phyloP scores from a whole-genome alignment of 2,329 filamentous ascomycete species.

The Curvularia hawaiiensis region DNA sequence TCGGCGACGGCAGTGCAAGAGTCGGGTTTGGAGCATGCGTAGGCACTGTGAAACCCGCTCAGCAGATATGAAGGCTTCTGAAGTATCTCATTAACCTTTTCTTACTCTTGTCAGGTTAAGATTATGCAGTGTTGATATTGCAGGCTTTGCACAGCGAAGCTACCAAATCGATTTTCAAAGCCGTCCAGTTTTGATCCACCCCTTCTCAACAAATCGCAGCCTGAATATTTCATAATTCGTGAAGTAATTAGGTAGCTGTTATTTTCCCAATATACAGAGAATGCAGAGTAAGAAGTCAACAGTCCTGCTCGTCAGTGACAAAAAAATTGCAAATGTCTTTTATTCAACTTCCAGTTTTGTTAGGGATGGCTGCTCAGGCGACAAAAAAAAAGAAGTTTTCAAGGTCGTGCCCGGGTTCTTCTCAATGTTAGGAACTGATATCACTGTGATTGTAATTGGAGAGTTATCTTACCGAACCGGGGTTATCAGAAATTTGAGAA shows the following conservation, averaged over 20 bases:
- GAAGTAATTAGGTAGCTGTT: too few species aligned
- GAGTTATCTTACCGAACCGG: constrained; percentile 24
- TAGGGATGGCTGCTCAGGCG: not conserved
- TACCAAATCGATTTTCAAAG: not conserved
- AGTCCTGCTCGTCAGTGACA: too few species aligned
- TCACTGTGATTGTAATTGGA: not conserved
- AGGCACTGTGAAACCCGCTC: constrained; percentile 43
- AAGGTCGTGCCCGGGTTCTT: constrained; percentile 25
- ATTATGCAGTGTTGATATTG: not conserved
- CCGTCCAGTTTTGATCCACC: not conserved
- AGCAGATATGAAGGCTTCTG: constrained; percentile 3
- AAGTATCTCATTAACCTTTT: not conserved
- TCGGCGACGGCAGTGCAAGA: constrained; percentile 37
- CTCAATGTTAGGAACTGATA: constrained; percentile 6
- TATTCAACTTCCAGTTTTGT: not conserved
- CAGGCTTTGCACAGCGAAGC: not conserved
- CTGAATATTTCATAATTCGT: not conserved
- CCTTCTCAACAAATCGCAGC: not conserved
- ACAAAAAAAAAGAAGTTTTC: constrained; percentile 7
- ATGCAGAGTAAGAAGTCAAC: not conserved
- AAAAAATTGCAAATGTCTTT: too few species aligned
- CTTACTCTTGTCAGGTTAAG: not conserved
- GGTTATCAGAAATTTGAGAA: constrained; percentile 29
- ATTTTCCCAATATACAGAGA: too few species aligned
- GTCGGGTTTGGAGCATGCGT: constrained; percentile 51